These are phyloP conservation scores for Sambucus nigra DNA, from an alignment of 129 eudicot genomes.

Conservation along the genomic window DNA sequence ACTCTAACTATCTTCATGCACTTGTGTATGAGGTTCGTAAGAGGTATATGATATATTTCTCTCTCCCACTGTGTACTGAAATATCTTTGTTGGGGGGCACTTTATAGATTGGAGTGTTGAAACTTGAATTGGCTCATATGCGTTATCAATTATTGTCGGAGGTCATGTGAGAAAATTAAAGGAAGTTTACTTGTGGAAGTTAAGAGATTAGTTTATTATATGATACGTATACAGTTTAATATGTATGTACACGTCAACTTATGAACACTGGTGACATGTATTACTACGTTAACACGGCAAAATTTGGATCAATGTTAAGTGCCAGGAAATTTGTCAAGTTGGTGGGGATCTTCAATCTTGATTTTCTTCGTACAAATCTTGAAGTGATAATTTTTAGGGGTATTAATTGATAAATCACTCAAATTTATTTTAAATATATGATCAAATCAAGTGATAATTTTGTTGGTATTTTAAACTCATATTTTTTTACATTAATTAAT, in stretches of 20 bases:
- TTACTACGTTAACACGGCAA: not conserved
- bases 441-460: too few species aligned
- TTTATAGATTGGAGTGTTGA: not conserved
- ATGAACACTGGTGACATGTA: not conserved
- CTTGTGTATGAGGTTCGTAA: not conserved
- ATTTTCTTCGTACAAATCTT: too few species aligned
- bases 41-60: too few species aligned
- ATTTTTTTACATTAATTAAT: too few species aligned
- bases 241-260: not conserved
- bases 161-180: not conserved
- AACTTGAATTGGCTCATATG: not conserved
- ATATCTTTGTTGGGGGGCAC: not conserved
- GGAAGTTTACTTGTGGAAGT: conserved; percentile 1
- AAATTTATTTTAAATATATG: too few species aligned
- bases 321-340: not conserved
- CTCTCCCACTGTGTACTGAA: not conserved
- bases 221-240: not conserved
- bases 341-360: too few species aligned
- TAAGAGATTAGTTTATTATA: not conserved
- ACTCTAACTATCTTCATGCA: not conserved
- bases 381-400: too few species aligned
- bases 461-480: too few species aligned
- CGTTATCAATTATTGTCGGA: not conserved
- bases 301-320: not conserved
- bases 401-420: too few species aligned